phyloP scores from a whole-genome alignment of 192 early-diverging fungal genomes.

The Coemansia sp. region DNA sequence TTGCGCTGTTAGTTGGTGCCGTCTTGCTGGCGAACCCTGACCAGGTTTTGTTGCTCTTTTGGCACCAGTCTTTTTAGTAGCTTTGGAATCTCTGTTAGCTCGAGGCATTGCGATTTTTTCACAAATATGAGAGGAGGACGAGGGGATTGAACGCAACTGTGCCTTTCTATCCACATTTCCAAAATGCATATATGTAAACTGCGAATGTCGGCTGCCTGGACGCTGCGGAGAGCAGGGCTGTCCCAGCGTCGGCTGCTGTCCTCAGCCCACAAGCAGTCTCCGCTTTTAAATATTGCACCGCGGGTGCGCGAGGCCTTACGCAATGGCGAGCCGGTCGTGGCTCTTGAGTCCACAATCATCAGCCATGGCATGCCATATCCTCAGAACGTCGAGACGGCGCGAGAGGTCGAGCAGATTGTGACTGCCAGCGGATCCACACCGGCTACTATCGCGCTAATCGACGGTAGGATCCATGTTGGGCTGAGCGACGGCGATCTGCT shows the following conservation, averaged over 20 bases:
- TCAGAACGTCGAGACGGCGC: constrained; percentile 83
- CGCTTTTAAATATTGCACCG: constrained; percentile 20
- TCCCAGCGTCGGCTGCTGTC: neutral
- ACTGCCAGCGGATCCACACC: constrained; percentile 70
- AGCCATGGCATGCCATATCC: constrained; percentile 97
- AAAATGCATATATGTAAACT: constrained; percentile 2
- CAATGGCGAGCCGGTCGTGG: constrained; percentile 72
- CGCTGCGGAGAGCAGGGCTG: neutral
- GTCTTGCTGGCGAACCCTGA: neutral
- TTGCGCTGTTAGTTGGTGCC: constrained; percentile 2
- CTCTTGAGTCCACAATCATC: constrained; percentile 94
- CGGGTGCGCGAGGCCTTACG: constrained; percentile 58
- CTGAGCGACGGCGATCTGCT: constrained; percentile 64
- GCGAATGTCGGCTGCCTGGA: neutral
- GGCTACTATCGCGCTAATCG: constrained; percentile 87
- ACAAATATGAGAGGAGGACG: neutral
- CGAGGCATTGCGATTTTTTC: neutral
- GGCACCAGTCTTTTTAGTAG: neutral
- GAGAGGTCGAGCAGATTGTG: constrained; percentile 76
- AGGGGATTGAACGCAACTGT: neutral
- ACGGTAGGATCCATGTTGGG: constrained; percentile 83
- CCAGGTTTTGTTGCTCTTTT: neutral
- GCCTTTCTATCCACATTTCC: neutral
- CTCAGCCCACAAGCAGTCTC: neutral
- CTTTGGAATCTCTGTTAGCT: neutral